These are phyloP conservation scores for Fallopia convolvulus DNA, from an alignment of 148 eudicot genomes.

Conservation along the genomic window DNA sequence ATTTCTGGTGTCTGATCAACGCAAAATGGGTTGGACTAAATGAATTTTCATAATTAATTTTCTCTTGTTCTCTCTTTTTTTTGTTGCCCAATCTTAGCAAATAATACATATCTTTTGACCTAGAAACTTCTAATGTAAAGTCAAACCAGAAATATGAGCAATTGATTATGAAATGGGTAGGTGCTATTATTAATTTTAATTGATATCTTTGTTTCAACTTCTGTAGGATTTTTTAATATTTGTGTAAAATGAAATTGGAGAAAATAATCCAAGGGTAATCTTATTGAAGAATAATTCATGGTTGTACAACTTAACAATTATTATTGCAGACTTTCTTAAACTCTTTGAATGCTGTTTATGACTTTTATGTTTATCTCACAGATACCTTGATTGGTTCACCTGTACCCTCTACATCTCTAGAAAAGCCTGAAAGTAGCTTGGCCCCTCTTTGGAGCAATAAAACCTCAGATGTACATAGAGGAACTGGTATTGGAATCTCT, in stretches of 20 bases:
- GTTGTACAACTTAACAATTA: background rate
- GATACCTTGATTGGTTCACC: background rate
- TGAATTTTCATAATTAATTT: background rate
- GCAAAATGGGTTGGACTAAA: background rate
- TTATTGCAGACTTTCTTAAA: background rate
- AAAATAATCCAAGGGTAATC: too few species aligned
- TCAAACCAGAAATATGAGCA: background rate
- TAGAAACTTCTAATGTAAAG: background rate
- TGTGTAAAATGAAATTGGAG: background rate
- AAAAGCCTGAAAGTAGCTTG: background rate
- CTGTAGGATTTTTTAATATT: background rate
- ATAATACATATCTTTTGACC: background rate
- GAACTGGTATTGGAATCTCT: background rate
- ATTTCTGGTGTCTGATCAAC: background rate
- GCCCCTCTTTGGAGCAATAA: background rate
- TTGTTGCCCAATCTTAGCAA: background rate
- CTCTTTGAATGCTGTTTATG: background rate
- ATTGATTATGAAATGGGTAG: background rate
- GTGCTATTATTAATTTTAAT: background rate
- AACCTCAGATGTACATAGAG: background rate
- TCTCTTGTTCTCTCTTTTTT: slow-evolving; percentile 1
- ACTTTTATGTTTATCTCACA: background rate
- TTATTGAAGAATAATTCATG: background rate
- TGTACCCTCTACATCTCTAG: slow-evolving; percentile 7
- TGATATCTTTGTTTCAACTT: background rate